Conservation (phyloP, 305 asterid species). For the Fraxinus baroniana region DNA sequence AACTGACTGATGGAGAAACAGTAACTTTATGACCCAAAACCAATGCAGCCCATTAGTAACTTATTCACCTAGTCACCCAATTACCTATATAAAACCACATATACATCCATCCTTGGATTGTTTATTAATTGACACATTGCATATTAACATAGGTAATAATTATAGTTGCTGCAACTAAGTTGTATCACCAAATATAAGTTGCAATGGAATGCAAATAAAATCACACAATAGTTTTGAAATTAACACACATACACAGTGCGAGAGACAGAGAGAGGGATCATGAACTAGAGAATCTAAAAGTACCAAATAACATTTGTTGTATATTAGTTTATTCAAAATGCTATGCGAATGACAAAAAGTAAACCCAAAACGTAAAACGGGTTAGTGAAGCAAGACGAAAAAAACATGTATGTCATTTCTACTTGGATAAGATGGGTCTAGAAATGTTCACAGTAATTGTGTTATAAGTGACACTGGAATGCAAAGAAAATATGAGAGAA, state of each 20-base stretch:
- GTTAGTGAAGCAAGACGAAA: background rate
- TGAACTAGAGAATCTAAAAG: background rate
- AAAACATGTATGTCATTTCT: background rate
- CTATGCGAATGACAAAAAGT: background rate
- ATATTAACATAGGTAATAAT: background rate
- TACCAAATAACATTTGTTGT: background rate
- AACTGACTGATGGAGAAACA: background rate
- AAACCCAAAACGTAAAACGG: background rate
- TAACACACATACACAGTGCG: background rate
- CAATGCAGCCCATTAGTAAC: background rate
- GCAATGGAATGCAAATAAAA: background rate
- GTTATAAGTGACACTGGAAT: background rate
- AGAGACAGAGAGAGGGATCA: background rate
- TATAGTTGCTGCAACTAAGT: background rate
- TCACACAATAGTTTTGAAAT: background rate
- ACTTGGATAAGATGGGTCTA: background rate
- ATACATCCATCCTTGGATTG: background rate
- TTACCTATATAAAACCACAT: background rate
- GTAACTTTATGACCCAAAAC: background rate
- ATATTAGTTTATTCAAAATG: background rate
- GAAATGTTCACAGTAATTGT: background rate
- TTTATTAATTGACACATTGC: background rate
- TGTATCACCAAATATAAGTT: background rate
- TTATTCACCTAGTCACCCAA: background rate
- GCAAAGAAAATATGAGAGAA: background rate